These are phyloP conservation scores for Saccharomycopsis selenospora DNA, from an alignment of 805 yeast species.

Conservation along the genomic window DNA sequence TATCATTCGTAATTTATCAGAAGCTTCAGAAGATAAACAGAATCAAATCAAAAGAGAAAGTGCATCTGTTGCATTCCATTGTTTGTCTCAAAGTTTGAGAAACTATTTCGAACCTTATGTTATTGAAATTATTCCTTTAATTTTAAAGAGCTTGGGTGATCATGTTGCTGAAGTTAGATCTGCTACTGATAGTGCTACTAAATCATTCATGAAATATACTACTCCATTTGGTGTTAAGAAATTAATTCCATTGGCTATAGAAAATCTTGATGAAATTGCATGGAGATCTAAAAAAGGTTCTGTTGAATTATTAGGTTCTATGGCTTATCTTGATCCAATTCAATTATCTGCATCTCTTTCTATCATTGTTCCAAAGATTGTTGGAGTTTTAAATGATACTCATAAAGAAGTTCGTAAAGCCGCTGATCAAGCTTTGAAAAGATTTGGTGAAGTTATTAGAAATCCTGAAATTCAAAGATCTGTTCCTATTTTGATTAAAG, in stretches of 20 bases:
- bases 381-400: constrained; percentile 86
- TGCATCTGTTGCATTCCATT: constrained; percentile 79
- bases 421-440: constrained; percentile 79
- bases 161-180: constrained; percentile 76
- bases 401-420: constrained; percentile 97
- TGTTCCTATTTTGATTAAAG: constrained; percentile 80
- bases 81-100: constrained; percentile 71
- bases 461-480: constrained; percentile 94
- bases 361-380: constrained; percentile 91
- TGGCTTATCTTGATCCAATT: constrained; percentile 95
- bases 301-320: constrained; percentile 90
- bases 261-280: constrained; percentile 76
- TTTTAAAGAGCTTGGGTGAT: constrained; percentile 81
- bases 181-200: constrained; percentile 82
- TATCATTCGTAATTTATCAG: constrained; percentile 63
- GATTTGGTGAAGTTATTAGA: constrained; percentile 94
- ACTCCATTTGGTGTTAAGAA: constrained; percentile 89
- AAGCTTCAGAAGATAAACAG: constrained; percentile 84
- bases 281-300: constrained; percentile 98
- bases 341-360: constrained; percentile 87
- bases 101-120: constrained; percentile 89
- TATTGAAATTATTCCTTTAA: constrained; percentile 75
- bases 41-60: constrained; percentile 73
- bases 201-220: constrained; percentile 81
- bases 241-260: constrained; percentile 84